Base-by-base conservation (phyloP, 163 green algal genomes). In the Chlamydomonas reinhardtii region DNA sequence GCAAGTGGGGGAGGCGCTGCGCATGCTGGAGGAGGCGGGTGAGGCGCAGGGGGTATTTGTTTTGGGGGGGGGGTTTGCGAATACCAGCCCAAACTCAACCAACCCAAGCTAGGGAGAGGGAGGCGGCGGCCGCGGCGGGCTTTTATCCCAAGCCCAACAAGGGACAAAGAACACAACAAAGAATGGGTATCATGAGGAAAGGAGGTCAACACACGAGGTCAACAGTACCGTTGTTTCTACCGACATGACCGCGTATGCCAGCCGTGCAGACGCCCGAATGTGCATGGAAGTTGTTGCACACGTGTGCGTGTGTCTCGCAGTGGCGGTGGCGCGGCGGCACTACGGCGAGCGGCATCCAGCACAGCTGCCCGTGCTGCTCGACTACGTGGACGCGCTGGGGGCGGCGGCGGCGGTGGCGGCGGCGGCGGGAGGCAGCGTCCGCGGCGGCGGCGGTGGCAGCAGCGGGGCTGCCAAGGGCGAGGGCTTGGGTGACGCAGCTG, bases 1-100 rank as follows among this genome's bases (percentile, higher is more conserved):
- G 34, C 72, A 85, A 37, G 78, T 82, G 31, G 82, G 74, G 5
- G 89, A 94, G 84, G 91, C 89, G n/a, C 59, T 91, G 19, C 52
- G 39, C 12, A 91, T 93, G 91, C 79, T 94, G 84, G 64, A 70
- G 43, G 72, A 92, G 82, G 89, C 89, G 24, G 80, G 79, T 73
- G 86, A 76, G 16, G 9, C 12, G 19, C 6, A 17, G 39, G 22
- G 43, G 20, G 43, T 24, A 5, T 39, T 6, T 20, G 27, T 4
- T 27, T 27, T 29, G 73, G n/a, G 31, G 56, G 74, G 56, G 27
- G 75, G 75, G 20, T 31, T 11, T 19, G 72, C 39, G 39, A 5
- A n/a, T n/a, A n/a, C n/a, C n/a, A n/a, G n/a, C n/a, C n/a, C n/a
- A n/a, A n/a, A n/a, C n/a, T n/a, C n/a, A 37, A 35, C 19, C 29